Conservation (phyloP, 306 rosid species). For the Glycyrrhiza uralensis region DNA sequence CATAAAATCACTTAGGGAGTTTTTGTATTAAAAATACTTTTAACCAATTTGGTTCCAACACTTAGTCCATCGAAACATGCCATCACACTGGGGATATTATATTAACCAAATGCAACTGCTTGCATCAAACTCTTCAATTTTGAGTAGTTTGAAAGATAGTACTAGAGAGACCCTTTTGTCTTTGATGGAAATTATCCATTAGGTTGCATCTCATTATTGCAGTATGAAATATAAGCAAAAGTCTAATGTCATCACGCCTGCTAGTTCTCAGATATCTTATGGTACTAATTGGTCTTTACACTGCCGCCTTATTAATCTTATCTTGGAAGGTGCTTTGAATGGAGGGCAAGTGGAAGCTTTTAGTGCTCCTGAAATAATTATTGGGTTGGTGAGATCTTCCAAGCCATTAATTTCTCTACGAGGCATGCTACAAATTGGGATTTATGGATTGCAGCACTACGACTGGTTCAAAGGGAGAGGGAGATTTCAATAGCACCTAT, state of each 20-base stretch:
- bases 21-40: no score
- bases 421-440: conserved; percentile 77
- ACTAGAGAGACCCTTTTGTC: conserved; percentile 50
- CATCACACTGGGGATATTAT: conserved; percentile 64
- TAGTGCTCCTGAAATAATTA: conserved; percentile 65
- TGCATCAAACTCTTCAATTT: conserved; percentile 57
- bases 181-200: conserved; percentile 45
- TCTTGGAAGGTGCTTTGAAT: conserved; percentile 77
- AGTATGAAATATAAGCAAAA: conserved; percentile 43
- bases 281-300: conserved; percentile 60
- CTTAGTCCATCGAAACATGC: conserved; percentile 68
- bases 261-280: conserved; percentile 44
- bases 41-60: no score
- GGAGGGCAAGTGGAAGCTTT: conserved; percentile 50
- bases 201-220: conserved; percentile 40
- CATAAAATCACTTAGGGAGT: no score
- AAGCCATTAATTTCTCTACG: conserved; percentile 56
- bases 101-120: conserved; percentile 52
- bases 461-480: conserved; percentile 88
- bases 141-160: conserved; percentile 53
- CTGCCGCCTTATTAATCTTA: conserved; percentile 87
- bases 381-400: conserved; percentile 69
- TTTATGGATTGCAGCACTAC: conserved; percentile 79
- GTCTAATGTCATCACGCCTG: conserved; percentile 49
- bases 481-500: no score